Conservation (phyloP, 768 basidiomycete genomes). For the Paxillus involutus region DNA sequence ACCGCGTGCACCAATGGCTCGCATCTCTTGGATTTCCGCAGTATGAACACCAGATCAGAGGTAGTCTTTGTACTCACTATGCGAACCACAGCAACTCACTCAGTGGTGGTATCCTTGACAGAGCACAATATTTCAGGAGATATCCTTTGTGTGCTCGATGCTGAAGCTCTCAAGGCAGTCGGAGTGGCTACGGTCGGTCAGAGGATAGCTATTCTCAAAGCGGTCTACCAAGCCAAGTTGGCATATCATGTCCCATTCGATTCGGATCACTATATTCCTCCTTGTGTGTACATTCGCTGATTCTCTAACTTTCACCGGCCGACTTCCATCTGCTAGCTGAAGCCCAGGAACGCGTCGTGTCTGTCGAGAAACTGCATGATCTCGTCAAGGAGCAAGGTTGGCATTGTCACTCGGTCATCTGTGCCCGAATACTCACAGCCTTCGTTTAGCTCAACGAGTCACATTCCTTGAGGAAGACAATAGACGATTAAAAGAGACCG, state of each 20-base stretch:
- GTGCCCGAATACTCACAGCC: constrained; percentile 3
- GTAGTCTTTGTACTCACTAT: constrained; percentile 38
- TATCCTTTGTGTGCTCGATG: constrained; percentile 78
- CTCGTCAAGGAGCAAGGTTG: constrained; percentile 76
- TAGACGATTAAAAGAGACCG: constrained; percentile 56
- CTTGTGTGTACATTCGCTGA: constrained; percentile 55
- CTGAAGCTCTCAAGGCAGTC: constrained; percentile 81
- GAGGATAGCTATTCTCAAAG: constrained; percentile 87
- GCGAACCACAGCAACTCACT: background rate
- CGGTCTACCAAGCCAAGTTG: constrained; percentile 87
- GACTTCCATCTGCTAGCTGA: constrained; percentile 44
- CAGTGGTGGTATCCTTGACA: constrained; percentile 29
- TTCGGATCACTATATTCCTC: constrained; percentile 82
- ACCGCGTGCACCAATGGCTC: constrained; percentile 80
- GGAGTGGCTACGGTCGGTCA: constrained; percentile 92
- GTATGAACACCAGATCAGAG: constrained; percentile 81
- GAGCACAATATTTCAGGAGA: constrained; percentile 95
- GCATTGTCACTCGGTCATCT: constrained; percentile 9
- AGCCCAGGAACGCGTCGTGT: constrained; percentile 53
- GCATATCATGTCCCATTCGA: constrained; percentile 82
- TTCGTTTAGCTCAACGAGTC: constrained; percentile 62
- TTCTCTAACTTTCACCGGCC: background rate
- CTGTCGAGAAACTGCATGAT: constrained; percentile 64
- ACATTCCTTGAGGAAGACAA: constrained; percentile 77
- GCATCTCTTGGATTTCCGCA: constrained; percentile 77